phyloP scores from a whole-genome alignment of 2,329 filamentous ascomycete species.

The Hypoxylon rubiginosum region DNA sequence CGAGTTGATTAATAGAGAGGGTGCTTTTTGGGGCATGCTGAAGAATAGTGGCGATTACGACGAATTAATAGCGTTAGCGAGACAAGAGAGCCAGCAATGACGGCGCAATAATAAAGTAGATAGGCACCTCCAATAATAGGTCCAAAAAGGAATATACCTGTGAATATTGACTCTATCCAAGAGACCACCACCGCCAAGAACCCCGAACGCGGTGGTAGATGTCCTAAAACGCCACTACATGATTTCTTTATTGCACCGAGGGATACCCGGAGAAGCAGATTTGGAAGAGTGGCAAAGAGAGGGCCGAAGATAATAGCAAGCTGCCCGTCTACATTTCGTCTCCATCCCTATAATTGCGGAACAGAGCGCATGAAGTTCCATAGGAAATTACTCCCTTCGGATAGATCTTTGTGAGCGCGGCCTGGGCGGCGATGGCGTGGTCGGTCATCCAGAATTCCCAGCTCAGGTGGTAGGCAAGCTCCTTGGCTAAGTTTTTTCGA shows the following conservation, averaged over 20 bases:
- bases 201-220: background rate
- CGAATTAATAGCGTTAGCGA: conserved; percentile 19
- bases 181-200: background rate
- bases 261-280: too few relatives aligned
- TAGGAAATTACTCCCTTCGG: too few relatives aligned
- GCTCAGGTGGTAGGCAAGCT: too few relatives aligned
- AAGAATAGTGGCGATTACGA: conserved; percentile 30
- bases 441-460: too few relatives aligned
- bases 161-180: background rate
- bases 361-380: too few relatives aligned
- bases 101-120: background rate
- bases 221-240: conserved; percentile 20
- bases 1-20: conserved; percentile 19
- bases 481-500: too few relatives aligned
- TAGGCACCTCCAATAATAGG: background rate
- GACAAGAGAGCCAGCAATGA: background rate
- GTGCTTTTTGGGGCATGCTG: conserved; percentile 32
- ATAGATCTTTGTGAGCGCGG: too few relatives aligned
- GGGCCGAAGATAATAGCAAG: too few relatives aligned
- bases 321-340: too few relatives aligned
- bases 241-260: background rate
- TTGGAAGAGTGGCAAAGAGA: too few relatives aligned
- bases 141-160: background rate
- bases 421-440: too few relatives aligned
- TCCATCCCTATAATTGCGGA: too few relatives aligned